Conservation (phyloP, 148 eudicot species). For the Nyssa sinensis region DNA sequence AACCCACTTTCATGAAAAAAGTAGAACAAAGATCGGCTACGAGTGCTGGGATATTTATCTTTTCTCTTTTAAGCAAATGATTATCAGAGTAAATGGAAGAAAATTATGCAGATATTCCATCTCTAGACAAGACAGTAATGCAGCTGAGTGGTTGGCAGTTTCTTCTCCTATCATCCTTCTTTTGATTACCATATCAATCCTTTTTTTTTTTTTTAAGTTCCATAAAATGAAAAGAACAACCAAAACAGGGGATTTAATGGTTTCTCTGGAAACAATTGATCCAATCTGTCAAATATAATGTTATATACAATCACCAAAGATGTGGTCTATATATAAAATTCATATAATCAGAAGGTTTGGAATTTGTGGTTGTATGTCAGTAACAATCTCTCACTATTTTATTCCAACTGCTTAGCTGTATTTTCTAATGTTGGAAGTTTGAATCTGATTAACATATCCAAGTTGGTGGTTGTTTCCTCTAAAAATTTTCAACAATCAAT, state of each 20-base stretch:
- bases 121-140: too few species aligned
- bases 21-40: too few species aligned
- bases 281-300: not conserved
- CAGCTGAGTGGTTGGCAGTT: too few species aligned
- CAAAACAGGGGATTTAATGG: not conserved
- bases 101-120: too few species aligned
- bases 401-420: not conserved
- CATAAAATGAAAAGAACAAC: not conserved
- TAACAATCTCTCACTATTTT: not conserved
- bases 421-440: not conserved
- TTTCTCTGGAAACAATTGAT: not conserved
- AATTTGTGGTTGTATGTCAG: not conserved
- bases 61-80: too few species aligned
- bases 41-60: too few species aligned
- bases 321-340: not conserved
- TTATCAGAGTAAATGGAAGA: too few species aligned
- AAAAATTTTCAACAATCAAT: not conserved
- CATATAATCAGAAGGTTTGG: not conserved
- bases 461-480: not conserved
- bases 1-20: too few species aligned
- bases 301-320: not conserved
- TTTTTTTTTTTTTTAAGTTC: too few species aligned
- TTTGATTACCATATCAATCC: too few species aligned
- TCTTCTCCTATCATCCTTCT: too few species aligned
- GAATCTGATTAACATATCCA: not conserved